Evolutionary conservation across 768 basidiomycete species (phyloP).

Genomic region (Symmetrospora coprosmae): DNA sequence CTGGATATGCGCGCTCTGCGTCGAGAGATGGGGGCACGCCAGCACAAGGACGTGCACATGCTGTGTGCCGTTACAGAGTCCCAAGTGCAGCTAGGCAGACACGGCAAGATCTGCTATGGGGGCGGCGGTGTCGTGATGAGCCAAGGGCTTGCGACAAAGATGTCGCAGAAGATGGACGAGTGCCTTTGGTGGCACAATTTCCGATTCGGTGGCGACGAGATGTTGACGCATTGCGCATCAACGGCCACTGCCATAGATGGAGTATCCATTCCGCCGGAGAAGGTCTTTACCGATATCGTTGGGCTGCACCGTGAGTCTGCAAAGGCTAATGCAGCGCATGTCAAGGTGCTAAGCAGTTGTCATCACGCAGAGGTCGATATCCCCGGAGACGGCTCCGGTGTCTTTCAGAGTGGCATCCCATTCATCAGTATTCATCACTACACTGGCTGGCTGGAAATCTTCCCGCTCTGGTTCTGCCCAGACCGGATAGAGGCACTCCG

Average conservation of each 20-base stretch:
- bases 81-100: constrained; percentile 20
- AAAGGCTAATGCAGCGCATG: neutral
- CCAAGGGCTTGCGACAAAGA: neutral
- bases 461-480: neutral
- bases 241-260: constrained; percentile 12
- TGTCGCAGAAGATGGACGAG: constrained; percentile 20
- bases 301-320: constrained; percentile 27
- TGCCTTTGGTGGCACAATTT: constrained; percentile 24
- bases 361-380: constrained; percentile 29
- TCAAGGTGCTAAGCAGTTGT: neutral
- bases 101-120: constrained; percentile 29
- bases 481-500: constrained; percentile 9
- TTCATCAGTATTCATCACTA: constrained; percentile 28
- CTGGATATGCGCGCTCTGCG: constrained; percentile 24
- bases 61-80: constrained; percentile 27
- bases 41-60: constrained; percentile 4
- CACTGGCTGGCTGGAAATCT: constrained; percentile 15
- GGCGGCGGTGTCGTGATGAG: constrained; percentile 27
- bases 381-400: constrained; percentile 29
- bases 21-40: constrained; percentile 24
- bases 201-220: constrained; percentile 31
- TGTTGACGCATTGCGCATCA: constrained; percentile 29
- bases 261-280: constrained; percentile 22
- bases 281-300: neutral
- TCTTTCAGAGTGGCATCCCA: constrained; percentile 28